Percentiles rank a stretch among this genome's conserved stretches.
Conservation (phyloP, 805 yeast genomes). For the Candida sphagnicola region DNA sequence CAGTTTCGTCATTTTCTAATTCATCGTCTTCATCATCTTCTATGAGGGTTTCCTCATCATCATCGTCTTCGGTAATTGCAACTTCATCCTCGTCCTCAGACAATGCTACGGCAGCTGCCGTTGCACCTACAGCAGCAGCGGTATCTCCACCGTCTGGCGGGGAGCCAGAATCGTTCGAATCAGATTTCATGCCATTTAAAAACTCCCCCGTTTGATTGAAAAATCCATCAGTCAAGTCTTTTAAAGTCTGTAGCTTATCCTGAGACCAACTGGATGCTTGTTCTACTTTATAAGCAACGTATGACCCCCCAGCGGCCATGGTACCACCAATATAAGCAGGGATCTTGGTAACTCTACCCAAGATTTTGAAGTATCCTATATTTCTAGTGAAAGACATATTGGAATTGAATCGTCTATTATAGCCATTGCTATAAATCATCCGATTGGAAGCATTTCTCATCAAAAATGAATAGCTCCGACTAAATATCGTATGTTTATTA, state of each 20-base stretch:
- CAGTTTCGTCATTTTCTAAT: slow-evolving; percentile 49
- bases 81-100: slow-evolving; percentile 35
- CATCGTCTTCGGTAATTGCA: slow-evolving; percentile 37
- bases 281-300: slow-evolving; percentile 86
- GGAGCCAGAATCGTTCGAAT: slow-evolving; percentile 10
- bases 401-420: slow-evolving; percentile 1
- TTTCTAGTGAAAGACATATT: slow-evolving; percentile 16
- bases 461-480: background rate
- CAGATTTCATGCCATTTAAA: slow-evolving; percentile 29
- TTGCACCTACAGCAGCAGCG: slow-evolving; percentile 43
- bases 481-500: too few relatives aligned
- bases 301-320: slow-evolving; percentile 91
- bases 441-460: background rate
- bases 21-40: slow-evolving; percentile 44
- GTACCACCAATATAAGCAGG: slow-evolving; percentile 91
- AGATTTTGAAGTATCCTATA: slow-evolving; percentile 41
- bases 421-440: background rate
- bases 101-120: slow-evolving; percentile 52
- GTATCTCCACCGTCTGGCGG: slow-evolving; percentile 29
- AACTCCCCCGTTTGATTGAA: slow-evolving; percentile 47
- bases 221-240: slow-evolving; percentile 57
- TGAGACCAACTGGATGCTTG: slow-evolving; percentile 73
- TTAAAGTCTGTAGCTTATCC: slow-evolving; percentile 59
- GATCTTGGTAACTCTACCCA: slow-evolving; percentile 51
- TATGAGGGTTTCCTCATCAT: slow-evolving; percentile 48